phyloP scores from a whole-genome alignment of 345 rosid genomes.

The Melaleuca alternifolia region DNA sequence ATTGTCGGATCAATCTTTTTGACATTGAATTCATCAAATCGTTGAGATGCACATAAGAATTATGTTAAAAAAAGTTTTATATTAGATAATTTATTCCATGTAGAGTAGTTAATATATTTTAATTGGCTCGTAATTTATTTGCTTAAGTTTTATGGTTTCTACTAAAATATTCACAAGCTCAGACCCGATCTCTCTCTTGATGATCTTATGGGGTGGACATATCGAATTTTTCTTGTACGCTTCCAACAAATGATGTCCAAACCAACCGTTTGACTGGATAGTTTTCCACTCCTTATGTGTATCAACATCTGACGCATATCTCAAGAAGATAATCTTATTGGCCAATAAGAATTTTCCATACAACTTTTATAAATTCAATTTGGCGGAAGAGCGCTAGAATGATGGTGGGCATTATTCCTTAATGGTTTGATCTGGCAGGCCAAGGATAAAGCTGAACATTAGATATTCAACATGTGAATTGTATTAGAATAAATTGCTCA shows the following conservation, averaged over 20 bases:
- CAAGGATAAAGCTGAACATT: not conserved
- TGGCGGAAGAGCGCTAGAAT: not conserved
- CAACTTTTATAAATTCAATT: not conserved
- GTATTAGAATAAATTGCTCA: not conserved
- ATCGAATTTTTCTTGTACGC: not conserved
- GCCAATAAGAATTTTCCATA: not conserved
- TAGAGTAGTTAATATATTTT: not conserved
- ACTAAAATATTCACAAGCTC: not conserved
- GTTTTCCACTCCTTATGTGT: not conserved
- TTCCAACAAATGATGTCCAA: not conserved
- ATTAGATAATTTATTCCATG: not conserved
- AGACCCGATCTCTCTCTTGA: not conserved
- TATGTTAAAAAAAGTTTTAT: not conserved
- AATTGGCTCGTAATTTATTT: not conserved
- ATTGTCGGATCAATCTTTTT: not conserved
- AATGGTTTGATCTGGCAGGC: not conserved
- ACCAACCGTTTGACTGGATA: fast-evolving
- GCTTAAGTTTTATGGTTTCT: not conserved
- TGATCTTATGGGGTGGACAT: not conserved
- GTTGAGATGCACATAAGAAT: not conserved
- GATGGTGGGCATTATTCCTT: not conserved
- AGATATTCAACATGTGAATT: not conserved
- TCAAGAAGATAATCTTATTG: not conserved
- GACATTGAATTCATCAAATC: not conserved
- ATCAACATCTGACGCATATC: not conserved